Base-by-base conservation (phyloP, 352 stramenopile species). In the Globisporangium spinosum region DNA sequence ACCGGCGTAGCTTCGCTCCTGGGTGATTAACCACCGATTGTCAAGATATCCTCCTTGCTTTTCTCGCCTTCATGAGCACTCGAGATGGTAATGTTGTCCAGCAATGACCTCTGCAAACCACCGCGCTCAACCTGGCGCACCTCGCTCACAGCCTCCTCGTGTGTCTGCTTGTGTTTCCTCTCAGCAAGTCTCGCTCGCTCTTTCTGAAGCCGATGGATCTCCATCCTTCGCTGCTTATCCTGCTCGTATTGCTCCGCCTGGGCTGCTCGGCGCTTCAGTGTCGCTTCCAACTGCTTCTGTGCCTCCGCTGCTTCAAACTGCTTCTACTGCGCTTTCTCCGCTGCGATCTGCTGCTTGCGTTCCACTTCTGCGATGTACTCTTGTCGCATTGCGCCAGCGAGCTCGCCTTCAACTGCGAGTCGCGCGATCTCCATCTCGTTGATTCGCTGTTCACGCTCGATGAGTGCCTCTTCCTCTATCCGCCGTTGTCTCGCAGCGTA, bases 201-300 rank as follows among this genome's bases (percentile, higher is more conserved):
- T 54, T 83, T 83, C 47, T 90, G 82, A 13, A 92, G 58, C 3
- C 76, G 75, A 62, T 90, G 84, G 53, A 92, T 85, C 67, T 92
- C 78, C 67, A 90, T 80, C 12, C 83, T 74, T 2, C 80, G 80
- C 29, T 77, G 72, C 22, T 85, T 85, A 64, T 92, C 84, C 40
- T 85, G 71, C 20, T 89, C 80, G 58, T 90, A 90, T 62, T 90
- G 82, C 47, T 87, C 70, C 0, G 80, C 83, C 66, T 85, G 83
- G 5, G 76, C 74, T 3, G 83, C 79, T 17, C 84, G 79, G 2
- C 84, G 64, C 35, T 74, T 59, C 34, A 77, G 58, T 0, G 82
- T 87, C 15, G 82, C 84, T 27, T 85, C 75, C 0, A 70, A 70
- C n/a, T 87, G 80, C 13, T 81, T 82, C 43, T 80, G 64, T 1